phyloP scores from a whole-genome alignment of 345 rosid species.

The Mercurialis annua region DNA sequence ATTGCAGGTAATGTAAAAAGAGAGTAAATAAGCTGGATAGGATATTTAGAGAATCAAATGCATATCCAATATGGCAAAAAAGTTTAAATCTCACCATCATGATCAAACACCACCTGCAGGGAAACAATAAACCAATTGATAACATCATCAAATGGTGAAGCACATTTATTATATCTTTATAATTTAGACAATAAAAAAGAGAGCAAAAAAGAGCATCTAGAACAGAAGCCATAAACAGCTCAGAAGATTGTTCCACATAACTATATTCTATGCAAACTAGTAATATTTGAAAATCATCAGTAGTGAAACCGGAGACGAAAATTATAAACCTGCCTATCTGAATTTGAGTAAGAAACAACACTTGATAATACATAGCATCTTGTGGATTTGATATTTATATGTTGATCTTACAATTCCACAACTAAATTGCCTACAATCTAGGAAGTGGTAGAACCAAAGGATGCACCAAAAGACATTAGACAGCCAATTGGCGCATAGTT shows the following conservation, averaged over 20 bases:
- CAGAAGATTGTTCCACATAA: not conserved
- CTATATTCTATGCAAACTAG: not conserved
- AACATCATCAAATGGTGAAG: conserved; percentile 2
- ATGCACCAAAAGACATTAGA: not conserved
- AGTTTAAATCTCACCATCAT: conserved; percentile 70
- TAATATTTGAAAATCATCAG: not conserved
- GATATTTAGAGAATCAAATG: not conserved
- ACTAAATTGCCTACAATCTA: not conserved
- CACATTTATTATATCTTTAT: not conserved
- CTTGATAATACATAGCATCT: not conserved
- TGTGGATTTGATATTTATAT: not conserved
- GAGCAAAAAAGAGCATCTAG: not conserved
- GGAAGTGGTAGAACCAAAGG: not conserved
- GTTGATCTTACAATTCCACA: not conserved
- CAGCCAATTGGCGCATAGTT: not conserved
- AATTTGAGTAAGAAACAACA: not conserved
- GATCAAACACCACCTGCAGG: conserved; percentile 95
- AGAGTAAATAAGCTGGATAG: not conserved
- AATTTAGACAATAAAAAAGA: not conserved
- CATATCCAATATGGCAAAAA: not conserved
- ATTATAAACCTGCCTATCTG: not conserved
- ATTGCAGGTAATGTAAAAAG: not conserved
- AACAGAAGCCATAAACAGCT: not conserved
- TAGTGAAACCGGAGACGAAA: not conserved
- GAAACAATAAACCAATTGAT: conserved; percentile 22